Percentiles rank a stretch among this genome's conserved stretches.
These are phyloP conservation scores for Phytophthora melonis DNA, from an alignment of 352 stramenopile species.

Conservation along the genomic window DNA sequence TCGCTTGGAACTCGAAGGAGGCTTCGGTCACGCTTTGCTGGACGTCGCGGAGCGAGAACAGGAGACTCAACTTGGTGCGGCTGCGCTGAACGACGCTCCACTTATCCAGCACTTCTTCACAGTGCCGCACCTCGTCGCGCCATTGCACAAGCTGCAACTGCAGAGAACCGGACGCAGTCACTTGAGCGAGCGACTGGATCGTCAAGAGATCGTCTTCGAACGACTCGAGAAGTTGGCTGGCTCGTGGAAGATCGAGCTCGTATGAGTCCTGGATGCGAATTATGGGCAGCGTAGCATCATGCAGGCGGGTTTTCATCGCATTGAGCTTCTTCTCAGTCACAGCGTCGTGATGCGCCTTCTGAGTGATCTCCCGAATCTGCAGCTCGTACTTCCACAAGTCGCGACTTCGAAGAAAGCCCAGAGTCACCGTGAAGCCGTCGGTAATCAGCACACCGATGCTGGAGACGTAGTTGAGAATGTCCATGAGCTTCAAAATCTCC, in stretches of 20 bases:
- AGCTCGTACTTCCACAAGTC: slow-evolving; percentile 62
- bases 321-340: slow-evolving; percentile 65
- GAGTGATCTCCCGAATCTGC: slow-evolving; percentile 68
- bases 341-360: slow-evolving; percentile 62
- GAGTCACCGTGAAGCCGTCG: slow-evolving; percentile 59
- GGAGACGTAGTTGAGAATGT: slow-evolving; percentile 63
- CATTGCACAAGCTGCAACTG: slow-evolving; percentile 56
- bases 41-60: slow-evolving; percentile 65
- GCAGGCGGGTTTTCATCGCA: slow-evolving; percentile 63
- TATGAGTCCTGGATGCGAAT: slow-evolving; percentile 54
- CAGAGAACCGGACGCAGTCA: slow-evolving; percentile 47
- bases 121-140: slow-evolving; percentile 69
- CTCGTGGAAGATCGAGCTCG: slow-evolving; percentile 48
- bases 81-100: slow-evolving; percentile 65
- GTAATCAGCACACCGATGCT: slow-evolving; percentile 55
- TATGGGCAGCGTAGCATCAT: slow-evolving; percentile 50
- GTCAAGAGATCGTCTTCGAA: slow-evolving; percentile 70
- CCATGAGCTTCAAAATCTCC: slow-evolving; percentile 59
- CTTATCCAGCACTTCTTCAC: slow-evolving; percentile 65
- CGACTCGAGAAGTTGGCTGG: slow-evolving; percentile 43
- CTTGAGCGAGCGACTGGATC: slow-evolving; percentile 64
- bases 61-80: slow-evolving; percentile 52
- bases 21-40: slow-evolving; percentile 66
- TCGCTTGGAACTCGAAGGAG: slow-evolving; percentile 64
- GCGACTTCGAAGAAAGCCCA: slow-evolving; percentile 60